Evolutionary conservation across 1,284 basidiomycete genomes (phyloP).

Genomic region (Ustilago curta): DNA sequence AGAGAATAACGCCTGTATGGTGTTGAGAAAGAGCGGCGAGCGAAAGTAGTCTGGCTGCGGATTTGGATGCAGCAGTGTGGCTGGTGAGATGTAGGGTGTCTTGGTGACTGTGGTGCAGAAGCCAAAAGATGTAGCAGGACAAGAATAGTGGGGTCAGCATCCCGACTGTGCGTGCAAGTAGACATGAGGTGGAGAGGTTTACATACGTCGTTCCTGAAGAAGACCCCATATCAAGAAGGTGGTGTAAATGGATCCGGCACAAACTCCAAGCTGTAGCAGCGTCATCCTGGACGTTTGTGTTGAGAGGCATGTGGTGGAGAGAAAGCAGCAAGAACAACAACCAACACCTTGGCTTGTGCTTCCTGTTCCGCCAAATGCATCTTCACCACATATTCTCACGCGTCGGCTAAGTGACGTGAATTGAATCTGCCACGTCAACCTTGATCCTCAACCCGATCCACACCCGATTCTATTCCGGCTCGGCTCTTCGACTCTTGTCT

Average conservation of each 20-base stretch:
- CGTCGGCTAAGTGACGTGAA: slow-evolving; percentile 2
- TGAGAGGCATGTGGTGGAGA: background rate
- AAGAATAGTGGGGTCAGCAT: background rate
- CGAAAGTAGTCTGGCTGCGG: slow-evolving; percentile 74
- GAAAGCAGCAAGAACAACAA: slow-evolving; percentile 19
- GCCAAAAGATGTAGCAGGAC: background rate
- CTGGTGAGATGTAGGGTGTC: slow-evolving; percentile 54
- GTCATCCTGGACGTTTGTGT: slow-evolving; percentile 23
- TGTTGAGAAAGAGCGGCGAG: slow-evolving; percentile 87
- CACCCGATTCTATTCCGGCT: background rate
- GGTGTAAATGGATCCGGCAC: slow-evolving; percentile 65
- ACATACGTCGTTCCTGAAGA: slow-evolving; percentile 64
- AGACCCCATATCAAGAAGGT: slow-evolving; percentile 68
- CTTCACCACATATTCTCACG: too few species aligned
- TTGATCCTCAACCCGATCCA: slow-evolving; percentile 3
- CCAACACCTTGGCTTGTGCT: slow-evolving; percentile 19
- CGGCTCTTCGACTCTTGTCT: background rate
- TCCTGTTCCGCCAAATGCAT: too few species aligned
- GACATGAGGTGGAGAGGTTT: background rate
- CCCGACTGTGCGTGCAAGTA: background rate
- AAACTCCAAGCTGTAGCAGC: slow-evolving; percentile 56
- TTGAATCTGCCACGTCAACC: slow-evolving; percentile 11
- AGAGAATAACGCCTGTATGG: slow-evolving; percentile 84
- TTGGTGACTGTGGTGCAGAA: slow-evolving; percentile 55
- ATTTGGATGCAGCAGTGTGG: slow-evolving; percentile 51